Conservation (phyloP, 2,329 filamentous ascomycete species). For the Verticillium klebahnii region DNA sequence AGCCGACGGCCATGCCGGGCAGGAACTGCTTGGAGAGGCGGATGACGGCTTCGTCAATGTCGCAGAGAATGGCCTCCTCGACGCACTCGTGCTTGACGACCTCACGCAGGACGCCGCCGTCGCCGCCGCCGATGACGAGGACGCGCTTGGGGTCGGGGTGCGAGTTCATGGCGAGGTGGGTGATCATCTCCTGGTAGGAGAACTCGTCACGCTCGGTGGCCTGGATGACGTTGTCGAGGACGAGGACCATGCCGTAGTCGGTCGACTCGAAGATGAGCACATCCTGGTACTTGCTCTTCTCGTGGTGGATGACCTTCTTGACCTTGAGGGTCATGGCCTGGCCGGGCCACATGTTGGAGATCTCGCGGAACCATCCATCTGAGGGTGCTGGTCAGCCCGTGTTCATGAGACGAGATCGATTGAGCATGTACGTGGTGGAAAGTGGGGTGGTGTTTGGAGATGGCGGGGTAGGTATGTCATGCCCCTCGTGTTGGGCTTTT, state of each 20-base stretch:
- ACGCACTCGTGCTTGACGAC: conserved; percentile 98
- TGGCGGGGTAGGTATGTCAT: too few relatives aligned
- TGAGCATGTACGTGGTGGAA: not conserved
- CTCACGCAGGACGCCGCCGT: conserved; percentile 95
- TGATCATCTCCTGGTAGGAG: conserved; percentile 99
- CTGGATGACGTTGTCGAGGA: conserved; percentile 98
- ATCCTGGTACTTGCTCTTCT: conserved; percentile 99
- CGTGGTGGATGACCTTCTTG: conserved; percentile 96
- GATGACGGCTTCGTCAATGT: conserved; percentile 99
- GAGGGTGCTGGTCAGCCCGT: conserved; percentile 3
- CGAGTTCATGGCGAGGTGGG: conserved; percentile 95
- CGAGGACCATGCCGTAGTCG: conserved; percentile 92
- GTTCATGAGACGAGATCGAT: not conserved
- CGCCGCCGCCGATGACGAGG: conserved; percentile 94
- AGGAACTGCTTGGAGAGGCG: conserved; percentile 98
- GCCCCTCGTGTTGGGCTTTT: too few relatives aligned
- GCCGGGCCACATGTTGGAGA: conserved; percentile 97
- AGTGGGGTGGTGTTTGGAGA: too few relatives aligned
- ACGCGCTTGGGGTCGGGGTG: conserved; percentile 99
- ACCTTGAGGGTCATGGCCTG: conserved; percentile 99
- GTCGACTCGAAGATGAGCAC: conserved; percentile 98
- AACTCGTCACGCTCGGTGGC: conserved; percentile 98
- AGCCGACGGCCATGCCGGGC: conserved; percentile 87
- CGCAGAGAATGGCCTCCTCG: conserved; percentile 93
- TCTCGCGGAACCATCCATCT: conserved; percentile 99